A percentile compares a stretch with the other conserved stretches of the same genome.
These are phyloP conservation scores for Melanogaster broomeanus DNA, from an alignment of 768 basidiomycete genomes.

Conservation along the genomic window DNA sequence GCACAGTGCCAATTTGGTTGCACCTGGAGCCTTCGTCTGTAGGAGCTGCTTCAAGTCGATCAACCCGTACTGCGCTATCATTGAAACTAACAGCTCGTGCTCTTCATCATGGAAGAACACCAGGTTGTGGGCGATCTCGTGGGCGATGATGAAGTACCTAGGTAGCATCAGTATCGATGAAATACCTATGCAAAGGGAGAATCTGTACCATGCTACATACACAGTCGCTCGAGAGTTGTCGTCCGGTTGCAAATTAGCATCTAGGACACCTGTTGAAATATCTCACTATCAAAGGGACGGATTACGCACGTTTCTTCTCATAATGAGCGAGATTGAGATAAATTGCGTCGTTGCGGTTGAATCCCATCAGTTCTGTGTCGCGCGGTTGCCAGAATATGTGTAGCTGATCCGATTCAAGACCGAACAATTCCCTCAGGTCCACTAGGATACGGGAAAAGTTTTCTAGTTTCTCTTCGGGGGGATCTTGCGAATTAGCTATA, in stretches of 20 bases:
- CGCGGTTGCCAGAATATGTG: slow-evolving; percentile 12
- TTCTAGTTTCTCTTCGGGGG: slow-evolving; percentile 3
- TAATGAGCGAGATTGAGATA: slow-evolving; percentile 16
- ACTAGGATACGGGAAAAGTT: slow-evolving; percentile 4
- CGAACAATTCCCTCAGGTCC: slow-evolving; percentile 7
- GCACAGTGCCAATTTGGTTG: too few relatives aligned
- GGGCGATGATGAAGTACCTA: slow-evolving; percentile 31
- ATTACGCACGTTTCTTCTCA: slow-evolving; percentile 7
- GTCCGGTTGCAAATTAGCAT: background rate
- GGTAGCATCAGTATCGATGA: too few relatives aligned
- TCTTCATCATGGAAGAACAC: too few relatives aligned
- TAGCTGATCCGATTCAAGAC: background rate
- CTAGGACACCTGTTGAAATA: background rate
- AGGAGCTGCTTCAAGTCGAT: too few relatives aligned
- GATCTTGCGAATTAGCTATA: slow-evolving; percentile 2
- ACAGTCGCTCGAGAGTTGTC: background rate
- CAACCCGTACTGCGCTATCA: too few relatives aligned
- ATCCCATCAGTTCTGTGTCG: slow-evolving; percentile 15
- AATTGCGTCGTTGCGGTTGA: slow-evolving; percentile 14
- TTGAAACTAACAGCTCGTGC: too few relatives aligned
- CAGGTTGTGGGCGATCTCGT: background rate
- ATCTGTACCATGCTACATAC: slow-evolving; percentile 1
- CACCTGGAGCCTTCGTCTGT: too few relatives aligned
- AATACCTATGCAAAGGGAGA: too few relatives aligned
- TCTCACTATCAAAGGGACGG: background rate